phyloP scores from a whole-genome alignment of 768 basidiomycete genomes.

The Hericium erinaceus region DNA sequence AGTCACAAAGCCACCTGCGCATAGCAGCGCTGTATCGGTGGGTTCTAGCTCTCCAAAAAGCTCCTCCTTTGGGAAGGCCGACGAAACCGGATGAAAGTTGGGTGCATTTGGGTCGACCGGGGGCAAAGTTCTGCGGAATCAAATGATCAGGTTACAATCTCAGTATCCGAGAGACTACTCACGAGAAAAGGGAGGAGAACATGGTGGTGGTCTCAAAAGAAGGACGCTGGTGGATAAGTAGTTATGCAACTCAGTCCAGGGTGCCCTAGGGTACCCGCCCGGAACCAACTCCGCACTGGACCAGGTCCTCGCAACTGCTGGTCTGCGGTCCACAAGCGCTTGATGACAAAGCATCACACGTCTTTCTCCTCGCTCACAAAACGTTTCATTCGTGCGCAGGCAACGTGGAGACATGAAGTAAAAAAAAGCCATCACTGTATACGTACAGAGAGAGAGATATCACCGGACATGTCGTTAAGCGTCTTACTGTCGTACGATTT shows the following conservation, averaged over 20 bases:
- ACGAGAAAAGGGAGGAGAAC: slow-evolving; percentile 78
- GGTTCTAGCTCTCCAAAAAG: slow-evolving; percentile 68
- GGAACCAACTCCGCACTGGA: no score
- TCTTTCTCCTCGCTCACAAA: no score
- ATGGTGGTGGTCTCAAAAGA: slow-evolving; percentile 33
- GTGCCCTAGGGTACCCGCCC: no score
- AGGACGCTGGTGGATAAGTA: not conserved
- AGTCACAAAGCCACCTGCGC: slow-evolving; percentile 73
- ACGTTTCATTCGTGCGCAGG: no score
- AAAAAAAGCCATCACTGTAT: no score
- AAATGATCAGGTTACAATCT: slow-evolving; percentile 7
- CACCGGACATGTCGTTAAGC: no score
- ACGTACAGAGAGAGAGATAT: no score
- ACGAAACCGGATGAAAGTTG: slow-evolving; percentile 79
- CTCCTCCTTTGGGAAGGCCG: slow-evolving; percentile 42
- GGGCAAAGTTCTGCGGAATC: slow-evolving; percentile 36
- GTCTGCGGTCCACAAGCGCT: no score
- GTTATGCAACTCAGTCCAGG: not conserved
- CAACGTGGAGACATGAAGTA: no score
- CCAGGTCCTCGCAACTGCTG: no score
- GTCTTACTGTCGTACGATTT: no score
- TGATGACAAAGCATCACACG: no score
- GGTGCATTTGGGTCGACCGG: slow-evolving; percentile 57
- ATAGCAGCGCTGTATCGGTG: slow-evolving; percentile 76
- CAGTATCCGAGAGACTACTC: slow-evolving; percentile 26